phyloP scores from a whole-genome alignment of 2,329 filamentous ascomycete genomes.

The Neonectria ditissima region DNA sequence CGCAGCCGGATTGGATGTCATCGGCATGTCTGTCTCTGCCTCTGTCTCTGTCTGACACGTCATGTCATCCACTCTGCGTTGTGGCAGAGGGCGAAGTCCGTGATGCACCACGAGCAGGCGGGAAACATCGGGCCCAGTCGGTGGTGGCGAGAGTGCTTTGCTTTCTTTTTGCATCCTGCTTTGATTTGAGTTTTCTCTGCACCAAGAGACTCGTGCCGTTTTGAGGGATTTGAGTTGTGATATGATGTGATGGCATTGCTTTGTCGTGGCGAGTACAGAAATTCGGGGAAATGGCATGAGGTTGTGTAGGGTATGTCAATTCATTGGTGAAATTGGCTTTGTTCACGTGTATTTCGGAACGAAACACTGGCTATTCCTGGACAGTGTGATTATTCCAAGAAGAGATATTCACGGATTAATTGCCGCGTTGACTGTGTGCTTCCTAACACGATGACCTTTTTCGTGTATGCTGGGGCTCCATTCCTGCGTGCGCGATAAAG shows the following conservation, averaged over 20 bases:
- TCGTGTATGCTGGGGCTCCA: not conserved
- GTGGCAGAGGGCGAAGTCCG: not conserved
- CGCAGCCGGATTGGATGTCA: constrained; percentile 1
- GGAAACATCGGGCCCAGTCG: not conserved
- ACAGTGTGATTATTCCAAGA: not conserved
- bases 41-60: constrained; percentile 35
- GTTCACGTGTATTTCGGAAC: not conserved
- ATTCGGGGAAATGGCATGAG: not conserved
- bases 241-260: constrained; percentile 5
- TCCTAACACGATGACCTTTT: no score
- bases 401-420: not conserved
- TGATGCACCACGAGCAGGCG: constrained; percentile 18
- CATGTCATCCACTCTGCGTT: constrained; percentile 13
- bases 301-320: constrained; percentile 11
- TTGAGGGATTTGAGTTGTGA: not conserved
- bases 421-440: not conserved
- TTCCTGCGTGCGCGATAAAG: not conserved
- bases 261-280: not conserved
- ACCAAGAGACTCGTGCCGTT: not conserved
- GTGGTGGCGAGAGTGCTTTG: not conserved
- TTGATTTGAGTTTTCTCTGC: constrained; percentile 5
- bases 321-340: not conserved
- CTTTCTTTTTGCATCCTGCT: not conserved
- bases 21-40: constrained; percentile 20
- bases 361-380: not conserved